A percentile compares a stretch with the other conserved stretches of the same genome.
phyloP scores from a whole-genome alignment of 495 filamentous ascomycete species.

The Tetracladium marchalianum region DNA sequence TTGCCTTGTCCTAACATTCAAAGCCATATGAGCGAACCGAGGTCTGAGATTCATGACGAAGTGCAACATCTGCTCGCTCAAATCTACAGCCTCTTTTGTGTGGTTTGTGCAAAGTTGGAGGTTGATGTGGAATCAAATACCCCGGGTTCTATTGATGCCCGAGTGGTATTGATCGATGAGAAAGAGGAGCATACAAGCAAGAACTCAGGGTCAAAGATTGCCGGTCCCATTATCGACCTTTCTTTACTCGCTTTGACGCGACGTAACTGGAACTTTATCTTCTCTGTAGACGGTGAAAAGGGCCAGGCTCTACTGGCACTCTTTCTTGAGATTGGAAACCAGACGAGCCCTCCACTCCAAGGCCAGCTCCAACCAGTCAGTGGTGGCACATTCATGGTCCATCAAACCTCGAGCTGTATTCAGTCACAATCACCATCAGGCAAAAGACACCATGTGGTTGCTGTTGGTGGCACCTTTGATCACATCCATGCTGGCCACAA shows the following conservation, averaged over 20 bases:
- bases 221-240: conserved; percentile 53
- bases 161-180: conserved; percentile 55
- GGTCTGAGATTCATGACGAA: conserved; percentile 46
- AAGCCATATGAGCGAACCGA: conserved; percentile 28
- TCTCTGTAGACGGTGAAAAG: conserved; percentile 37
- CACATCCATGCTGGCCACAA: conserved; percentile 96
- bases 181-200: conserved; percentile 18
- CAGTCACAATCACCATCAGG: too few relatives aligned
- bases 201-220: conserved; percentile 21
- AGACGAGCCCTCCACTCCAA: conserved; percentile 30
- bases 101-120: conserved; percentile 50
- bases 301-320: conserved; percentile 28
- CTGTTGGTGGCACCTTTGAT: conserved; percentile 94
- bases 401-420: not conserved
- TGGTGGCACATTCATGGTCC: conserved; percentile 34
- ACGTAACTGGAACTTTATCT: conserved; percentile 61
- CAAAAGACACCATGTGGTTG: conserved; percentile 36
- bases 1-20: conserved; percentile 43
- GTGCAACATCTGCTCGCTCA: conserved; percentile 63
- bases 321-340: conserved; percentile 35
- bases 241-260: conserved; percentile 52
- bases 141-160: conserved; percentile 64
- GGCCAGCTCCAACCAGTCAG: conserved; percentile 33
- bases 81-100: conserved; percentile 67
- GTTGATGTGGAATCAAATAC: conserved; percentile 50